Conservation (phyloP, 2,329 filamentous ascomycete species). For the Fusarium sarcochroum region DNA sequence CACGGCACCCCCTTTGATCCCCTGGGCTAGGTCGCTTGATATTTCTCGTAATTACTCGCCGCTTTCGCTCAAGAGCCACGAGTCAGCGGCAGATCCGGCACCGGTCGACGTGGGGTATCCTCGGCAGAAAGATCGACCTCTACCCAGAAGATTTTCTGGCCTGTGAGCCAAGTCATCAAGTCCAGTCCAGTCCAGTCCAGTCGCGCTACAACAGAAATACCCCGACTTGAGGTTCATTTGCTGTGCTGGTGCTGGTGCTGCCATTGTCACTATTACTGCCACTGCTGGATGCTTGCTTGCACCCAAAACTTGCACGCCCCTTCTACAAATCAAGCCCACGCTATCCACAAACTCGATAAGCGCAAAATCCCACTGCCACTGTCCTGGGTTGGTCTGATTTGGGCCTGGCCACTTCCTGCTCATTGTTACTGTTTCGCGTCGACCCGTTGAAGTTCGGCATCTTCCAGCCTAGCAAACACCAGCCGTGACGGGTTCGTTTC, state of each 20-base stretch:
- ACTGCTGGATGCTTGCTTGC: slow-evolving; percentile 17
- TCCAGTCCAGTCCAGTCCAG: slow-evolving; percentile 17
- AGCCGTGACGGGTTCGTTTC: slow-evolving; percentile 16
- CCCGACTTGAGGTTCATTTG: slow-evolving; percentile 48
- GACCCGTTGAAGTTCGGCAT: slow-evolving; percentile 38
- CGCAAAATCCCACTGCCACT: slow-evolving; percentile 49
- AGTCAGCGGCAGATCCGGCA: slow-evolving; percentile 54
- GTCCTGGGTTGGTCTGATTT: slow-evolving; percentile 40
- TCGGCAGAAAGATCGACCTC: slow-evolving; percentile 49
- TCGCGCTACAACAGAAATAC: slow-evolving; percentile 53
- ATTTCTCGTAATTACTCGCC: slow-evolving; percentile 48
- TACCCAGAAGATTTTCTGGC: slow-evolving; percentile 42
- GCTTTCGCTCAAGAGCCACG: slow-evolving; percentile 48
- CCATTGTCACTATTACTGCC: neutral
- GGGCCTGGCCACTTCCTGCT: slow-evolving; percentile 20
- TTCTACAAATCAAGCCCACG: slow-evolving; percentile 36
- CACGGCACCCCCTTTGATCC: slow-evolving; percentile 34
- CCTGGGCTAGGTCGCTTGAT: slow-evolving; percentile 25
- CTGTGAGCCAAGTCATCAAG: slow-evolving; percentile 41
- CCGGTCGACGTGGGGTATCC: slow-evolving; percentile 49
- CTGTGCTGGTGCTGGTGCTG: slow-evolving; percentile 2
- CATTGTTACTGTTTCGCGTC: slow-evolving; percentile 28
- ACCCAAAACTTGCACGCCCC: slow-evolving; percentile 45
- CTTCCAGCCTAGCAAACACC: slow-evolving; percentile 34
- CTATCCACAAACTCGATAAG: slow-evolving; percentile 52